Conservation (phyloP, 345 rosid species). For the Salix viminalis region DNA sequence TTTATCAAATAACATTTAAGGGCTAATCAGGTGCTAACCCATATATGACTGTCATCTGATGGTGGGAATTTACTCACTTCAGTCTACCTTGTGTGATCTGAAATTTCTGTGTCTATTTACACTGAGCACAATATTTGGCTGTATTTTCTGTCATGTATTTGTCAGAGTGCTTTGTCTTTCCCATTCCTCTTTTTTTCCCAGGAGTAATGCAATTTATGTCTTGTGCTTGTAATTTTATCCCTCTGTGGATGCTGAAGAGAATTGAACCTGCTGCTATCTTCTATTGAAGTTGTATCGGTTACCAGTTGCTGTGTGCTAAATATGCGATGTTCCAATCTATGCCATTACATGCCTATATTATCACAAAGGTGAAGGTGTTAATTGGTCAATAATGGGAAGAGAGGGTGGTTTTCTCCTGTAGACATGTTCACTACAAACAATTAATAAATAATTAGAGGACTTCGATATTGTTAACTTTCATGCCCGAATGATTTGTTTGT, state of each 20-base stretch:
- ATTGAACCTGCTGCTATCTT: background rate
- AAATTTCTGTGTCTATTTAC: background rate
- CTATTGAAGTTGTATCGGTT: background rate
- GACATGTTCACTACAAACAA: no score
- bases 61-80: background rate
- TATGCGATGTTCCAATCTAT: background rate
- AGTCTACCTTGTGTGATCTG: background rate
- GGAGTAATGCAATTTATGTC: background rate
- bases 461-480: background rate
- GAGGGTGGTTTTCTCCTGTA: no score
- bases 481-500: background rate
- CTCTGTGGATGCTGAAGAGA: background rate
- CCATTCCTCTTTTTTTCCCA: background rate
- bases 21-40: no score
- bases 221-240: background rate
- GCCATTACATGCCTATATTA: background rate
- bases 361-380: background rate
- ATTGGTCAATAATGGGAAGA: background rate
- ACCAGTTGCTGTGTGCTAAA: background rate
- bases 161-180: background rate
- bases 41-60: no score
- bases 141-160: background rate
- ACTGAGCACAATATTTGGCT: background rate
- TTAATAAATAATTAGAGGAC: background rate
- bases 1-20: no score